Base-by-base conservation (phyloP, 2,329 filamentous ascomycete species). In the Sporothrix brasiliensis region DNA sequence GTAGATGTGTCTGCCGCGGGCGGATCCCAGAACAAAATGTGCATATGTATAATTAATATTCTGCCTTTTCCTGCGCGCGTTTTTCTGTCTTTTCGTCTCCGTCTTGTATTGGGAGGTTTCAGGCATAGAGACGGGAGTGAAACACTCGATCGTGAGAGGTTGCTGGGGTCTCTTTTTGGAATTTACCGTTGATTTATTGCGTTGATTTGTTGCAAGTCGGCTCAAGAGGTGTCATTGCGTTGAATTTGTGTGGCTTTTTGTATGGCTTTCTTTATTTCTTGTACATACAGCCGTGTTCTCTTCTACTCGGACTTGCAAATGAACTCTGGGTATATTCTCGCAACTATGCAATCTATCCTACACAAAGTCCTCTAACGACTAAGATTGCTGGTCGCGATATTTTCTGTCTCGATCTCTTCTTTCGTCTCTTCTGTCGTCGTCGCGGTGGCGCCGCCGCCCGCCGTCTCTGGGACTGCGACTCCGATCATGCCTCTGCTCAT, bases 41-140 rank as follows among this genome's bases (percentile, higher is more conserved):
- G 63, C 63, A 66, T 39, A 34, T 66, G 63, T 66, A 66, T 52
- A 66, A 66, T 41, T 52, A 50, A 66, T 65, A 65, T 44, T 52
- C 34, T 56, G 34, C 39, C 16, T 60, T 39, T 69, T 24, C n/a
- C 27, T 41, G 44, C 47, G 41, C 16, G 34, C 34, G 34, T 19
- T n/a, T 68, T 34, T 19, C 27, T 24, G 2, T 34, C 41, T 19
- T n/a, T 61, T n/a, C n/a, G n/a, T n/a, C 21, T 60, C 34, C 41
- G 27, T 53, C 16, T 50, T 6, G 5, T 50, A 30, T 14, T 65
- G 44, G 58, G 44, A 50, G 61, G 61, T 34, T 34, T 21, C 21
- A 41, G 61, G 61, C 58, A 63, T 63, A 50, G 41, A 49, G 61
- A 34, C 24, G 61, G 61, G 24, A 49, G 41, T 16, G n/a, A 44